Evolutionary conservation across 1,139 yeast genomes (phyloP), one percentile per base, ranked within the genome.

Genomic region (Taphrina deformans): DNA sequence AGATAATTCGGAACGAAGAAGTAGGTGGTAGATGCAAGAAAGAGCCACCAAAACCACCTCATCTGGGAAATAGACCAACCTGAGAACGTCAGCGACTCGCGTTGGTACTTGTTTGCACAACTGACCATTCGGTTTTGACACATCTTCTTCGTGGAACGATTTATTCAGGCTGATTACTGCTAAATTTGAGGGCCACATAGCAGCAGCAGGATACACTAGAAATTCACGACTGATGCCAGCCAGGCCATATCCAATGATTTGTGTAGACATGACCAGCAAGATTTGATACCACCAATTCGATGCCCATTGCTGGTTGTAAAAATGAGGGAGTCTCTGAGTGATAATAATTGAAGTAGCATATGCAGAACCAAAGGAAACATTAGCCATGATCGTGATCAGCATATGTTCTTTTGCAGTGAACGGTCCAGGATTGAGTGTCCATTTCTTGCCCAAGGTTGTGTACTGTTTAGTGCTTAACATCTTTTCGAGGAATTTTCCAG

Each of bases 371-470:
- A 84, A 83, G 2, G 87, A 78, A 2, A 84, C 83, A 67, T 81
- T 80, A 26, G 83, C 78, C 86, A 85, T 84, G 68, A 86, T 80
- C 7, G 87, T 82, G 69, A 86, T 82, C 65, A 86, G 77, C 24
- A 78, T 74, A 73, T 87, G 90, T 72, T 87, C 93, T 73, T 87
- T 87, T 70, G 77, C 79, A 41, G 81, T 78, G 88, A 89, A 87
- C 5, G 85, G 84, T 6, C 86, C 86, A 1, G 85, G 85, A 73
- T 85, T 80, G 71, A 84, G 71, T 62, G 83, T 74, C 72, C 75
- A 68, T 65, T 78, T 76, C 64, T 69, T 72, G 51, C 79, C 82
- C 69, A 74, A 75, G 68, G 73, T 73, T 51, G 72, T 78, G 72
- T 83, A 72, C 21, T 79, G 80, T 80, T 80, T 77, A 65, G 79